Conservation (phyloP, 164 flowering plant genomes). For the grape (Vitis vinifera) region ASM3070453v1 NC_081819.1:21748501-21749000, state of each 20-base stretch:
- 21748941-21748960: slow-evolving; percentile 21
- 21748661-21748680: slow-evolving; percentile 30
- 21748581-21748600: slow-evolving; percentile 5
- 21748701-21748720: slow-evolving; percentile 17
- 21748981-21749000: slow-evolving; percentile 31
- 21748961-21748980: slow-evolving; percentile 26
- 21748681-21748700: slow-evolving; percentile 56
- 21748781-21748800: slow-evolving; percentile 19
- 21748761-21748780: slow-evolving; percentile 53
- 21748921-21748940: slow-evolving; percentile 29
- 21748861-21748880: slow-evolving; percentile 41
- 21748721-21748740: slow-evolving; percentile 19
- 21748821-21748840: slow-evolving; percentile 44
- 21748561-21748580: slow-evolving; percentile 6
- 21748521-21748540: slow-evolving; percentile 34
- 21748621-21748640: slow-evolving; percentile 7
- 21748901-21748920: slow-evolving; percentile 25
- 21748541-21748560: slow-evolving; percentile 12
- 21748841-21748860: slow-evolving; percentile 33
- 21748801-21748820: slow-evolving; percentile 41
- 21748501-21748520: slow-evolving; percentile 14
- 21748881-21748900: slow-evolving; percentile 38
- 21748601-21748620: neutral
- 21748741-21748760: slow-evolving; percentile 29
- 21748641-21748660: slow-evolving; percentile 1